These are phyloP conservation scores for Haematococcus sp. DNA, from an alignment of 139 green algal species.

Conservation along the genomic window DNA sequence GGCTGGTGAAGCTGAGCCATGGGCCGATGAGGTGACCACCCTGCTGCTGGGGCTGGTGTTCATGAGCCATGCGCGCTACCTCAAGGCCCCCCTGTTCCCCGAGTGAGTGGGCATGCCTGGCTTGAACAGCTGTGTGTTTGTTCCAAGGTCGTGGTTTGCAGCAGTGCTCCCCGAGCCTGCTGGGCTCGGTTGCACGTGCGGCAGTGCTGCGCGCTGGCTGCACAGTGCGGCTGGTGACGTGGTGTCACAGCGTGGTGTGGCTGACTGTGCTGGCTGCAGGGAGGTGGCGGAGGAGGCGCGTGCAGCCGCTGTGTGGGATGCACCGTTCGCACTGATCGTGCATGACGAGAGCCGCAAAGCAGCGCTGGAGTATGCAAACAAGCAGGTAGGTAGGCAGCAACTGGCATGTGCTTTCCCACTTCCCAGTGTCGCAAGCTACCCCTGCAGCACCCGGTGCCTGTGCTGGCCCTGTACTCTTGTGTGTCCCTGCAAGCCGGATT, in stretches of 20 bases:
- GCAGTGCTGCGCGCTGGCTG: too few relatives aligned
- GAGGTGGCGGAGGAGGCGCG: conserved; percentile 36
- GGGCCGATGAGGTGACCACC: conserved; percentile 45
- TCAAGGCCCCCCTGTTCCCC: conserved; percentile 19
- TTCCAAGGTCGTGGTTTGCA: too few relatives aligned
- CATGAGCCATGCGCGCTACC: conserved; percentile 39
- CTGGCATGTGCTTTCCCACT: too few relatives aligned
- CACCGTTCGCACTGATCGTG: conserved; percentile 44
- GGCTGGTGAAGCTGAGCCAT: conserved; percentile 25
- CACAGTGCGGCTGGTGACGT: background rate
- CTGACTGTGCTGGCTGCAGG: background rate
- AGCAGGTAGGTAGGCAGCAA: conserved; percentile 1
- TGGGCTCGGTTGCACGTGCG: too few relatives aligned
- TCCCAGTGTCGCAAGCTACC: too few relatives aligned
- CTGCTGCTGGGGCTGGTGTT: conserved; percentile 48
- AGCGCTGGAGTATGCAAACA: conserved; percentile 49
- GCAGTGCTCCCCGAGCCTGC: too few relatives aligned
- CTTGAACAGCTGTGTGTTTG: too few relatives aligned
- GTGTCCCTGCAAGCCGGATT: background rate
- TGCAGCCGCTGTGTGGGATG: conserved; percentile 31
- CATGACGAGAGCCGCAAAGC: conserved; percentile 38
- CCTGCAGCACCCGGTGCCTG: too few relatives aligned
- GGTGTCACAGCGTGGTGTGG: background rate
- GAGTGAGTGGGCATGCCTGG: background rate
- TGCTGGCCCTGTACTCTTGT: background rate